Percentiles rank a stretch among this genome's conserved stretches.
These are phyloP conservation scores for Lenwebbia sp. DNA, from an alignment of 345 rosid genomes.

Conservation along the genomic window DNA sequence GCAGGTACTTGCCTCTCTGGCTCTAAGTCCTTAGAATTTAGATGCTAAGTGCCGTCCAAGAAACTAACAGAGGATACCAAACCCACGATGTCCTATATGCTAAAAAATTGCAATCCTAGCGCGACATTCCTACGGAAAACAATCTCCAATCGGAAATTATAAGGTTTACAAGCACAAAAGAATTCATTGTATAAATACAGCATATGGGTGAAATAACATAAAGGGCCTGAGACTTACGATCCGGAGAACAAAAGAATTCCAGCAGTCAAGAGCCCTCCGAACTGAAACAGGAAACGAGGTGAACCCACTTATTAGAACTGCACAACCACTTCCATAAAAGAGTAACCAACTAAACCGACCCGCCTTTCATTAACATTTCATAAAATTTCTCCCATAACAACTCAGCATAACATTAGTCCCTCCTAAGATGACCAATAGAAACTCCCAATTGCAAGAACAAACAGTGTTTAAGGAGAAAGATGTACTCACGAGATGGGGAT, in stretches of 20 bases:
- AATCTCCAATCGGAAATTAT: not conserved
- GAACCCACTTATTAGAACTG: not conserved
- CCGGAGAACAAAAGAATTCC: conserved; percentile 84
- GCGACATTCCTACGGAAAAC: not conserved
- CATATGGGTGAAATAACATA: not conserved
- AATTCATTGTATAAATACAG: not conserved
- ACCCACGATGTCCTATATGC: not conserved
- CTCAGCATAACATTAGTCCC: not conserved
- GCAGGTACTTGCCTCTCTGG: not conserved
- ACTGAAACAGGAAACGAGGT: conserved; percentile 28
- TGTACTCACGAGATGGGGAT: conserved; percentile 53
- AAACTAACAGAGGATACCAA: not conserved
- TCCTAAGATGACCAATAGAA: not conserved
- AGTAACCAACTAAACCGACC: not conserved
- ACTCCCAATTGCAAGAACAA: not conserved
- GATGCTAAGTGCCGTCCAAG: not conserved
- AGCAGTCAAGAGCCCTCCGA: conserved; percentile 83
- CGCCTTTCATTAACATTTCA: not conserved
- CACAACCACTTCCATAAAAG: not conserved
- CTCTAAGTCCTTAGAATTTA: not conserved
- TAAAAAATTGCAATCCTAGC: not conserved
- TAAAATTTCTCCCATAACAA: not conserved
- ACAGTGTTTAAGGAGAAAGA: not conserved
- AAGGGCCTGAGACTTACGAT: conserved; percentile 44
- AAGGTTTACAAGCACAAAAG: not conserved